phyloP scores from a whole-genome alignment of 225 moss, liverwort and hornwort species.

The Lunularia cruciata region DNA sequence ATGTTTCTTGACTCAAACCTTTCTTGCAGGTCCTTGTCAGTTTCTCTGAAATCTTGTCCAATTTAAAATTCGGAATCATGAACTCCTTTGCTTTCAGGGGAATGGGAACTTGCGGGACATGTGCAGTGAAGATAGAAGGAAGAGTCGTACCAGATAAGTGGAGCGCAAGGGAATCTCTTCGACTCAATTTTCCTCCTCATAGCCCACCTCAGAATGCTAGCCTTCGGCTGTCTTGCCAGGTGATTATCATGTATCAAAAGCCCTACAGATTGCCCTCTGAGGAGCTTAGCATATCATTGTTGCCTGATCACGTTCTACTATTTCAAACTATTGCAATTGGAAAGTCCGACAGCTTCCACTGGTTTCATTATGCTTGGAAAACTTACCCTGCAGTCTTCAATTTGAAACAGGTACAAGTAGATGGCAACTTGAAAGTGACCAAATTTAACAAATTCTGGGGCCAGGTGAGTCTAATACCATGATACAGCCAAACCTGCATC shows the following conservation, averaged over 20 bases:
- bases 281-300: no score
- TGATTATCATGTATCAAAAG: no score
- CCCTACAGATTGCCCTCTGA: no score
- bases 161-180: slow-evolving; percentile 19
- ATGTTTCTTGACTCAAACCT: no score
- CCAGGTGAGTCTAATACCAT: slow-evolving; percentile 24
- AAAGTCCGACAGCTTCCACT: no score
- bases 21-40: no score
- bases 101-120: slow-evolving; percentile 44
- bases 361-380: no score
- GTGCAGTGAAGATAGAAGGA: slow-evolving; percentile 39
- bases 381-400: background rate
- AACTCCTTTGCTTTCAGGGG: slow-evolving; percentile 20
- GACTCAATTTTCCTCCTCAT: slow-evolving; percentile 40
- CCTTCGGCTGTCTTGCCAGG: slow-evolving; percentile 41
- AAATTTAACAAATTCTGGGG: slow-evolving; percentile 46
- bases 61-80: no score
- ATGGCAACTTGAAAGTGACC: slow-evolving; percentile 34
- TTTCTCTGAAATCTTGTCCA: no score
- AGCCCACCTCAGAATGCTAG: slow-evolving; percentile 21
- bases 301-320: no score
- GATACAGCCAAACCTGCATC: background rate
- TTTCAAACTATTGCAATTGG: no score
- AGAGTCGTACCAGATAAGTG: slow-evolving; percentile 23
- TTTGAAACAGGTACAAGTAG: slow-evolving; percentile 32